Evolutionary conservation across 83 land plant species (phyloP).

Genomic region (Picea engelmannii): DNA sequence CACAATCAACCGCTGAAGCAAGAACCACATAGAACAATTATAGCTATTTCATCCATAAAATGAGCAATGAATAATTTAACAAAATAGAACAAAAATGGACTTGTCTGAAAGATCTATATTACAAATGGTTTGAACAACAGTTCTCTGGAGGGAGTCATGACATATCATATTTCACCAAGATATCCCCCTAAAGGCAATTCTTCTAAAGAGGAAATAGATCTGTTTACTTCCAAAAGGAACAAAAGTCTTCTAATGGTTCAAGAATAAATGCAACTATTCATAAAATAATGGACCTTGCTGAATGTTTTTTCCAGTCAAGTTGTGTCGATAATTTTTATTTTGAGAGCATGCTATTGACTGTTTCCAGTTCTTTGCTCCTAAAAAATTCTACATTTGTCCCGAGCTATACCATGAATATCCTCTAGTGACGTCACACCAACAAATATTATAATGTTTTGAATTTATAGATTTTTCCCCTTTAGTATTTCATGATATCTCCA

Average conservation of each 20-base stretch:
- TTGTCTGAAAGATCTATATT: constrained; percentile 11
- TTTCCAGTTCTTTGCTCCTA: too few relatives aligned
- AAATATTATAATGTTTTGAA: too few relatives aligned
- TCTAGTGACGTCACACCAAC: too few relatives aligned
- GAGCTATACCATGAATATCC: too few relatives aligned
- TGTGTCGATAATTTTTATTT: not conserved
- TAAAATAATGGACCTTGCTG: constrained; percentile 49
- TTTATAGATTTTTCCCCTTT: too few relatives aligned
- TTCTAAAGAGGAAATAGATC: not conserved
- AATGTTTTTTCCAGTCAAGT: constrained; percentile 26
- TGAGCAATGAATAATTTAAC: not conserved
- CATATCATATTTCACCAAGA: constrained; percentile 18
- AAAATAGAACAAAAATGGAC: constrained; percentile 4
- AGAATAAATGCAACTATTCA: constrained; percentile 32
- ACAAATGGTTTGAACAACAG: not conserved
- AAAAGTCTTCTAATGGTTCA: constrained; percentile 14
- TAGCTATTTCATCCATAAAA: too few relatives aligned
- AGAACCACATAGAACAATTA: too few relatives aligned
- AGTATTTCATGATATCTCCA: too few relatives aligned
- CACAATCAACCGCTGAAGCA: too few relatives aligned
- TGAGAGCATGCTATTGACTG: too few relatives aligned
- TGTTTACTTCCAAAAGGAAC: constrained; percentile 5
- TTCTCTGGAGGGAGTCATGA: constrained; percentile 12
- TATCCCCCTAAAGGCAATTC: constrained; percentile 16
- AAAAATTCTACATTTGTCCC: too few relatives aligned